A percentile compares a stretch with the other conserved stretches of the same genome.
Evolutionary conservation across 768 basidiomycete species (phyloP).

Genomic region (Lepiota brunneoincarnata): DNA sequence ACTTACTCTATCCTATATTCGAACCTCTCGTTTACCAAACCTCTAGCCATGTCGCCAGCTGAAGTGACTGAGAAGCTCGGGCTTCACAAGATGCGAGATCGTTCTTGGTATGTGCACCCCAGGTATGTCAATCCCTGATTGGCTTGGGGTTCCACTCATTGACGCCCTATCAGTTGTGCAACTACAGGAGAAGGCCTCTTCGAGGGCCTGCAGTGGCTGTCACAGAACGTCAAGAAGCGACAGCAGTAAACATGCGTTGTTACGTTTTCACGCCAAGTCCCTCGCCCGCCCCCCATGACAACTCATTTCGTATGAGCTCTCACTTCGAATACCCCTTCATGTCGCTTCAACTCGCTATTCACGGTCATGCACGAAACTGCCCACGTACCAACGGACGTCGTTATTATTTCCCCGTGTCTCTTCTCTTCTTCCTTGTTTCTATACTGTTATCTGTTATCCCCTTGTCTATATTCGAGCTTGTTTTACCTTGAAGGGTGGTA

Average conservation of each 20-base stretch:
- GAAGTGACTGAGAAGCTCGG: constrained; percentile 98
- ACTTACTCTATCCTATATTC: background rate
- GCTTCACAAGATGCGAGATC: constrained; percentile 91
- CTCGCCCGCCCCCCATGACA: constrained; percentile 4
- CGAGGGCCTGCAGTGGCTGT: constrained; percentile 96
- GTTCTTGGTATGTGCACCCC: constrained; percentile 99
- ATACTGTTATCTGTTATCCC: constrained; percentile 16
- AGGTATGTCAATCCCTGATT: constrained; percentile 53
- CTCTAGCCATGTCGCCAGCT: constrained; percentile 94
- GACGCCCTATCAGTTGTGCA: constrained; percentile 65
- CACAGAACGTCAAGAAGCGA: constrained; percentile 94
- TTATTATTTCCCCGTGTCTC: constrained; percentile 25
- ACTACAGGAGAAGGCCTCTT: constrained; percentile 96
- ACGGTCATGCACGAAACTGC: constrained; percentile 39
- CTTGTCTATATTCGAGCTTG: constrained; percentile 18
- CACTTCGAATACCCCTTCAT: constrained; percentile 33
- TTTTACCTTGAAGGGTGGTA: constrained; percentile 14
- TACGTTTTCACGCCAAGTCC: background rate
- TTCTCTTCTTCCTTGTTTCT: constrained; percentile 20
- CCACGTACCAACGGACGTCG: constrained; percentile 32
- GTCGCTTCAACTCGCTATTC: constrained; percentile 28
- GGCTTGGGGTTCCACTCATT: background rate
- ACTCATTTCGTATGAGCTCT: constrained; percentile 17
- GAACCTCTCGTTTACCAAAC: background rate
- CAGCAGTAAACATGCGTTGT: constrained; percentile 48